Conservation (phyloP, 345 rosid genomes). For the Citrus reticulata region DNA sequence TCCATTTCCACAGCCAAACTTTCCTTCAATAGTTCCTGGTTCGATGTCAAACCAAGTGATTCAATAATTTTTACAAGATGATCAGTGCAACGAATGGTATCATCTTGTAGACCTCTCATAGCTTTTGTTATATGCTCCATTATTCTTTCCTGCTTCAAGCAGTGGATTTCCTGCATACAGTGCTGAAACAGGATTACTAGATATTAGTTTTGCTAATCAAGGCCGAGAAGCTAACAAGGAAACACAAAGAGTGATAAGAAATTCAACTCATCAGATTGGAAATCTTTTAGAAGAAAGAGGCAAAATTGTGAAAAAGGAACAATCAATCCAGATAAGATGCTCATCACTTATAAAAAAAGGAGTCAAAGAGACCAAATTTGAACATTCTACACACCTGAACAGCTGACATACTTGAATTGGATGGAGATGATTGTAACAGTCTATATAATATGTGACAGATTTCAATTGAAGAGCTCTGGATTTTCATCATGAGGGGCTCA, state of each 20-base stretch:
- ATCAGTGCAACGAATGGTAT: constrained; percentile 39
- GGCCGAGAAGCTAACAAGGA: background rate
- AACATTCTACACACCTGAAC: constrained; percentile 52
- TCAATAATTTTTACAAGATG: constrained; percentile 49
- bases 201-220: constrained; percentile 23
- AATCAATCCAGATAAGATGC: constrained; percentile 1
- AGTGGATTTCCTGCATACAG: constrained; percentile 59
- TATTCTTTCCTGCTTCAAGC: constrained; percentile 45
- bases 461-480: constrained; percentile 59
- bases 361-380: background rate
- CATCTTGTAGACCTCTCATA: constrained; percentile 47
- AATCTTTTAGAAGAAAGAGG: background rate
- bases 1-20: constrained; percentile 81
- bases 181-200: constrained; percentile 37
- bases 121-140: constrained; percentile 47
- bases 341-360: background rate
- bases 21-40: constrained; percentile 69
- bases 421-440: constrained; percentile 44
- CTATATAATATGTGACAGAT: constrained; percentile 47
- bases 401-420: constrained; percentile 38
- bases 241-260: background rate
- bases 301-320: background rate
- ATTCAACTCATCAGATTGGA: constrained; percentile 10
- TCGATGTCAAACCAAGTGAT: constrained; percentile 53
- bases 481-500: constrained; percentile 49